A percentile compares a stretch with the other conserved stretches of the same genome.
These are phyloP conservation scores for Fusarium haematococcum DNA, from an alignment of 2,329 filamentous ascomycete species.

Conservation along the genomic window DNA sequence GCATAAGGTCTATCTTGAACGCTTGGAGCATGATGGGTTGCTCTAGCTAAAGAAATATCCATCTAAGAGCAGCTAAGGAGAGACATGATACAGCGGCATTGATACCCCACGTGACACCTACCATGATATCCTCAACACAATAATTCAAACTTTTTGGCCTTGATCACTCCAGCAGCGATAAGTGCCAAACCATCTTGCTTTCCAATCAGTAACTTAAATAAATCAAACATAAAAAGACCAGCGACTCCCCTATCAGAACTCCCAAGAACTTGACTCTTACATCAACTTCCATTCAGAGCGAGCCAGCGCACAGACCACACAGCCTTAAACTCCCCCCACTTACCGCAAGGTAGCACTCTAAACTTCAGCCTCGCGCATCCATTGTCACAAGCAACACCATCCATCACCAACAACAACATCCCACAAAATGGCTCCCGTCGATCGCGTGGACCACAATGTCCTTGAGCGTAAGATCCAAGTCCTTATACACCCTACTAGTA, in stretches of 20 bases:
- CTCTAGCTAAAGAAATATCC: not conserved
- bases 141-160: not conserved
- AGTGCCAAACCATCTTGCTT: not conserved
- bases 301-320: not conserved
- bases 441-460: conserved; percentile 51
- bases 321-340: conserved; percentile 17
- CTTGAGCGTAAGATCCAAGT: conserved; percentile 52
- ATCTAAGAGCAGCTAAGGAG: not conserved
- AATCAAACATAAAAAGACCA: not conserved
- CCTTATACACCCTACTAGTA: not conserved
- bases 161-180: not conserved
- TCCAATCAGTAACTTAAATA: not conserved
- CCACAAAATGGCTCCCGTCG: conserved; percentile 56
- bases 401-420: not conserved
- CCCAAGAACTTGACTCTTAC: not conserved
- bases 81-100: not conserved
- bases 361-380: conserved; percentile 13
- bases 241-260: not conserved
- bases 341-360: conserved; percentile 9
- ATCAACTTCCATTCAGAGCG: not conserved
- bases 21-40: not conserved
- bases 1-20: not conserved
- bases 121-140: not conserved
- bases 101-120: not conserved
- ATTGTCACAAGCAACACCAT: conserved; percentile 2